Conservation (phyloP, 2,329 filamentous ascomycete genomes). For the Diplodia seriata region DNA sequence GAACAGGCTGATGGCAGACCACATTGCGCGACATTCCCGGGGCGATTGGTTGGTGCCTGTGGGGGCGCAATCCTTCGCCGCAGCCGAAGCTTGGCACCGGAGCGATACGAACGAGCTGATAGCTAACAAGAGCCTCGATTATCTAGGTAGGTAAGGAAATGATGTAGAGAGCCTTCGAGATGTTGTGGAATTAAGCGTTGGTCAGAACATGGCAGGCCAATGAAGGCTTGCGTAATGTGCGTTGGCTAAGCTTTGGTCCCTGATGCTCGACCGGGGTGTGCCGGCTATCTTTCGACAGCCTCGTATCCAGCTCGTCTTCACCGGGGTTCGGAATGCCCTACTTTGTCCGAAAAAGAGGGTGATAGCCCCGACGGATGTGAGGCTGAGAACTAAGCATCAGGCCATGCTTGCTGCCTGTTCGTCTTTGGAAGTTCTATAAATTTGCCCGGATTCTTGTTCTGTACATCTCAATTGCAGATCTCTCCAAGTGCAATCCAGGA, state of each 20-base stretch:
- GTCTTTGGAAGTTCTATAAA: background rate
- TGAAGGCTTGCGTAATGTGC: conserved; percentile 1
- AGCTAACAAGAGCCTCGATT: background rate
- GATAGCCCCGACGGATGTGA: background rate
- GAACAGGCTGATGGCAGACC: background rate
- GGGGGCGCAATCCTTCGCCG: background rate
- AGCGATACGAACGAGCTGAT: background rate
- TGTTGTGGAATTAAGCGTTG: background rate
- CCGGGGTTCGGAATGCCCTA: background rate
- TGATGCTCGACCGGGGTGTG: background rate
- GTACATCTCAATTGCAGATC: background rate
- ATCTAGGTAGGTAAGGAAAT: background rate
- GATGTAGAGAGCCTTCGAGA: background rate
- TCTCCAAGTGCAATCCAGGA: background rate
- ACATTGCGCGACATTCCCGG: background rate
- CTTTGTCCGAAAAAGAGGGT: background rate
- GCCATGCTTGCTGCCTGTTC: background rate
- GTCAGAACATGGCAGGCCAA: background rate
- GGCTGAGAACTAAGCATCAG: background rate
- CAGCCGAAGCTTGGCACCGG: background rate
- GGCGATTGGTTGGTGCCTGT: background rate
- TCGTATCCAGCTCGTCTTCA: background rate
- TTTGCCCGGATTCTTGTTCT: background rate
- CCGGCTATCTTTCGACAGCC: background rate
- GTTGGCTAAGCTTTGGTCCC: background rate